These are phyloP conservation scores for Penicillium turbatum DNA, from an alignment of 495 filamentous ascomycete species.

Conservation along the genomic window DNA sequence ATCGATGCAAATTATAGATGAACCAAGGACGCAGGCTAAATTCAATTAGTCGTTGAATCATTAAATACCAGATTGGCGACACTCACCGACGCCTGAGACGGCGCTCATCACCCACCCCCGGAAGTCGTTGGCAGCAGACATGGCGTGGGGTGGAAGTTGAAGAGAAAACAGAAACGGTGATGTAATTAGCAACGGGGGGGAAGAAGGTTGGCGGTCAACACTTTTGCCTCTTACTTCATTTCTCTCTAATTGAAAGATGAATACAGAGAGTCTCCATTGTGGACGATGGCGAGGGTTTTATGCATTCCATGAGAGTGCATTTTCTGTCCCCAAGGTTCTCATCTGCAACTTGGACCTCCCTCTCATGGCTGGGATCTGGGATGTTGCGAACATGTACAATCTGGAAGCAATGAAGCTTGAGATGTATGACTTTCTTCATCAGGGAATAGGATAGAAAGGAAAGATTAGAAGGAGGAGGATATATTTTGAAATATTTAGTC, in stretches of 20 bases:
- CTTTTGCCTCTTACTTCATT: background rate
- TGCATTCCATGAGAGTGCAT: constrained; percentile 1
- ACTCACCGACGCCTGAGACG: constrained; percentile 74
- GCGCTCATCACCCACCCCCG: constrained; percentile 90
- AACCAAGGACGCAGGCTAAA: constrained; percentile 74
- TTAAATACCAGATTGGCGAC: background rate
- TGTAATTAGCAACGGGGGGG: constrained; percentile 11
- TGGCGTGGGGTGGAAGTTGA: constrained; percentile 20
- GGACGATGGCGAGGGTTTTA: background rate
- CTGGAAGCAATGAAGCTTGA: background rate
- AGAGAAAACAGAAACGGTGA: constrained; percentile 16
- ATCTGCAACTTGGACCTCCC: background rate
- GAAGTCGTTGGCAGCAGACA: constrained; percentile 67
- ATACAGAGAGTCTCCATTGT: background rate
- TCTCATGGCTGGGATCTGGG: background rate
- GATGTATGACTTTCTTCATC: too few relatives aligned
- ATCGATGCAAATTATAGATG: constrained; percentile 84
- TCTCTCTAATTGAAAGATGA: background rate
- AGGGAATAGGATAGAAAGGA: too few relatives aligned
- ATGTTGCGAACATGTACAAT: background rate
- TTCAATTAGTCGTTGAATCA: background rate
- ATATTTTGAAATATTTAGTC: too few relatives aligned
- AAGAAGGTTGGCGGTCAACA: constrained; percentile 15
- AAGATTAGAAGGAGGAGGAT: too few relatives aligned
- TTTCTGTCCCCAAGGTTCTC: constrained; percentile 19